Percentiles rank a stretch among this genome's conserved stretches.
phyloP scores from a whole-genome alignment of 352 stramenopile species.

The Phytophthora fragariaefolia region DNA sequence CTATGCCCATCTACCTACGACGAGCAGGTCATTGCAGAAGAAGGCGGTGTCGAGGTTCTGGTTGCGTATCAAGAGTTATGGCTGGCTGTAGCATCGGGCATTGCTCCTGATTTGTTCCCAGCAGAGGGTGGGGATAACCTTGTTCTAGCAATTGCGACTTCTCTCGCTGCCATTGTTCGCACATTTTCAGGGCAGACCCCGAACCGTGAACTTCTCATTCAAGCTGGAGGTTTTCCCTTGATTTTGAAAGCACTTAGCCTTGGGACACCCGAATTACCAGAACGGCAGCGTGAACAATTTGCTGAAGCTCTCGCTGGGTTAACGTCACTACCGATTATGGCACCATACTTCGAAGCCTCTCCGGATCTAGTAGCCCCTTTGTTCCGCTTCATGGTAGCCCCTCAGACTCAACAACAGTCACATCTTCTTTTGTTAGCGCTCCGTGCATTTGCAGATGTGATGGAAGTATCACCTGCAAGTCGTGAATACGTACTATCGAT shows the following conservation, averaged over 20 bases:
- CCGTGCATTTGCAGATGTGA: conserved; percentile 56
- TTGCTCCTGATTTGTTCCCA: conserved; percentile 11
- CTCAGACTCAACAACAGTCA: conserved; percentile 34
- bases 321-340: conserved; percentile 20
- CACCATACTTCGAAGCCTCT: conserved; percentile 21
- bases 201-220: conserved; percentile 38
- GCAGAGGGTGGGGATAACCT: conserved; percentile 23
- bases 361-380: conserved; percentile 59
- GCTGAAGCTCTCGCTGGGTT: conserved; percentile 30
- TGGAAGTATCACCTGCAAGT: conserved; percentile 55
- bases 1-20: conserved; percentile 45
- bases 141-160: conserved; percentile 22
- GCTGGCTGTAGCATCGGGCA: conserved; percentile 33
- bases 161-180: conserved; percentile 26
- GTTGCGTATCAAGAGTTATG: conserved; percentile 43
- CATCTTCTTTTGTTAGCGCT: conserved; percentile 51
- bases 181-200: conserved; percentile 26
- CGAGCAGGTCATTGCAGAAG: conserved; percentile 50
- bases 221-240: conserved; percentile 46
- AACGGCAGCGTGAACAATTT: conserved; percentile 27
- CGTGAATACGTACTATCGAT: conserved; percentile 47
- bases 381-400: conserved; percentile 59
- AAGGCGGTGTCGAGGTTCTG: conserved; percentile 50
- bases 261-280: conserved; percentile 10
- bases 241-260: conserved; percentile 43